These are phyloP conservation scores for Sanghuangporus baumii DNA, from an alignment of 1,284 basidiomycete genomes.

Conservation along the genomic window DNA sequence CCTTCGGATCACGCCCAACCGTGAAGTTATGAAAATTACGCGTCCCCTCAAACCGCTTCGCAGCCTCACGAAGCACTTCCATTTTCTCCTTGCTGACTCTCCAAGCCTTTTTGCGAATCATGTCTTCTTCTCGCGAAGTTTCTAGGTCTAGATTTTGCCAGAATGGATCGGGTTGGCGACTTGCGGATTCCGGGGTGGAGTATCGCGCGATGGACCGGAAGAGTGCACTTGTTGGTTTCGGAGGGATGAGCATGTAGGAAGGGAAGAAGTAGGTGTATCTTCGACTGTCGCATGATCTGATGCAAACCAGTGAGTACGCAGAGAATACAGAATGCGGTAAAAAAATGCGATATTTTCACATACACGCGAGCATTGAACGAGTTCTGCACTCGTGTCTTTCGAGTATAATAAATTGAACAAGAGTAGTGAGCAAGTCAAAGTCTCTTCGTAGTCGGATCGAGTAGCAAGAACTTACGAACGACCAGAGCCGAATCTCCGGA, in stretches of 20 bases:
- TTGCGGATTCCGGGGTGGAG: slow-evolving; percentile 19
- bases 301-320: too few relatives aligned
- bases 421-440: neutral
- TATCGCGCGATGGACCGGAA: slow-evolving; percentile 40
- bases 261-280: slow-evolving; percentile 98
- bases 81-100: slow-evolving; percentile 54
- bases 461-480: slow-evolving; percentile 49
- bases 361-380: slow-evolving; percentile 89
- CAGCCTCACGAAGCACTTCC: slow-evolving; percentile 48
- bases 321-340: too few relatives aligned
- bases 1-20: slow-evolving; percentile 79
- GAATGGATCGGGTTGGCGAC: slow-evolving; percentile 29
- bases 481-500: slow-evolving; percentile 90
- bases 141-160: slow-evolving; percentile 39
- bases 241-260: slow-evolving; percentile 89
- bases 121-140: slow-evolving; percentile 45
- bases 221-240: slow-evolving; percentile 71
- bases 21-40: slow-evolving; percentile 99
- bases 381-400: slow-evolving; percentile 74
- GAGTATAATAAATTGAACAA: neutral
- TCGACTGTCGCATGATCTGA: slow-evolving; percentile 84
- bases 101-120: slow-evolving; percentile 62
- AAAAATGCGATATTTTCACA: slow-evolving; percentile 23
- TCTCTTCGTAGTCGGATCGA: neutral
- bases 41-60: slow-evolving; percentile 69